These are phyloP conservation scores for Oryza meyeriana DNA, from an alignment of 176 grass and related monocot genomes.

Conservation along the genomic window DNA sequence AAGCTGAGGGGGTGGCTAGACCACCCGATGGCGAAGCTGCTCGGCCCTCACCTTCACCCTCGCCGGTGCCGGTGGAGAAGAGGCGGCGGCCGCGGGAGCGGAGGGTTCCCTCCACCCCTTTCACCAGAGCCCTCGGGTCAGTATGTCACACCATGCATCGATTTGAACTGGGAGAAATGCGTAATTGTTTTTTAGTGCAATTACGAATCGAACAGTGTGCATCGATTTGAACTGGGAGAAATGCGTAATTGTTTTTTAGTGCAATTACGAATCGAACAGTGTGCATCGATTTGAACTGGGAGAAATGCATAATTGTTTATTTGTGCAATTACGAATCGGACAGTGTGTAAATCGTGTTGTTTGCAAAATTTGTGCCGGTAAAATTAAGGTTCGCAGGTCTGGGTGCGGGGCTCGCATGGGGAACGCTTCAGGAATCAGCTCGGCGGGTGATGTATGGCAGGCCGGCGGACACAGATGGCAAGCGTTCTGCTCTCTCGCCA, in stretches of 20 bases:
- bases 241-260: constrained; percentile 3
- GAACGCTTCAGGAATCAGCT: constrained; percentile 74
- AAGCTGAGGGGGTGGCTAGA: neutral
- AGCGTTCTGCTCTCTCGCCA: constrained; percentile 64
- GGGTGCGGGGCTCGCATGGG: constrained; percentile 79
- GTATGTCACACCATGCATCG: constrained; percentile 6
- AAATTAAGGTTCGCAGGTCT: constrained; percentile 79
- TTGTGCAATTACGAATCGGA: neutral
- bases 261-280: neutral
- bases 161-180: constrained; percentile 3
- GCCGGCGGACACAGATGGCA: constrained; percentile 49
- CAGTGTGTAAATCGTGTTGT: constrained; percentile 14
- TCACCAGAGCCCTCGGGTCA: constrained; percentile 89
- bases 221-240: neutral
- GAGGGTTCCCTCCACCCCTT: constrained; percentile 78
- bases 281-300: neutral
- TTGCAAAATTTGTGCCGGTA: neutral
- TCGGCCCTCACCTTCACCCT: neutral
- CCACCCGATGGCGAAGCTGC: neutral
- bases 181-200: neutral
- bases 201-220: neutral
- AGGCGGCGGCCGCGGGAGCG: constrained; percentile 68
- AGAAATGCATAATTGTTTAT: neutral
- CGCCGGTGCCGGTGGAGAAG: constrained; percentile 37
- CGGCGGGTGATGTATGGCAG: constrained; percentile 67